Evolutionary conservation across 495 filamentous ascomycete genomes (phyloP), one percentile per base, ranked within the genome.

Genomic region (Hyaloscypha hepaticicola): DNA sequence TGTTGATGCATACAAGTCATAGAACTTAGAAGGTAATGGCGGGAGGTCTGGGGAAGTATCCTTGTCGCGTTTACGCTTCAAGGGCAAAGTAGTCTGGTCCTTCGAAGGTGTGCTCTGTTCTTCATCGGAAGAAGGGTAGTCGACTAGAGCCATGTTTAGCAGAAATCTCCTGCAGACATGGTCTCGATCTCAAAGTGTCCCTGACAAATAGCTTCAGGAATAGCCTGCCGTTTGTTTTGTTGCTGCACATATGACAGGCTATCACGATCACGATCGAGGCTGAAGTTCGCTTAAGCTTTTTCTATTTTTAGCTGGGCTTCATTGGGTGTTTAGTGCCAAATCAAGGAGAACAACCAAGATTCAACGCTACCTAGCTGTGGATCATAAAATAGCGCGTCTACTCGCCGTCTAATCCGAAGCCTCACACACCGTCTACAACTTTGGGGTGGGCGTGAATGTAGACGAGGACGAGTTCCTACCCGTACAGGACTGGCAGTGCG

Each of bases 1-100:
- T 50, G 85, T 83, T 5, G 87, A 88, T n/a, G 92, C 88, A 78
- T 98, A 97, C 64, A 97, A 82, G 73, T 96, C 90, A 75, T 93
- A 88, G 76, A 99, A 98, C 51, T 84, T 75, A 21, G 87, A 72
- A 16, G 95, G 92, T 14, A 98, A 79, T 5, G 93, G 89, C n/a
- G 95, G 95, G 0, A 96, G 85, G 0, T 77, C 69, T 14, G 72
- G 60, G n/a, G 63, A 45, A 63, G 21, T 34, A 5, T 58, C 52
- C 12, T 72, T 75, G 60, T 73, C 76, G 70, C 38, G 70, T 60
- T 69, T 60, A 56, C 65, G 51, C 62, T 69, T 64, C 48, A 66
- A 51, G 50, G 21, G 28, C 7, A 27, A 9, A 21, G 22, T 11
- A 14, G 29, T 34, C 52, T 59, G 60, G 66, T 68, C 60, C 45